Percentiles rank a stretch among this genome's conserved stretches.
phyloP scores from a whole-genome alignment of 192 early-diverging fungal species.

The Mortierella alpina region DNA sequence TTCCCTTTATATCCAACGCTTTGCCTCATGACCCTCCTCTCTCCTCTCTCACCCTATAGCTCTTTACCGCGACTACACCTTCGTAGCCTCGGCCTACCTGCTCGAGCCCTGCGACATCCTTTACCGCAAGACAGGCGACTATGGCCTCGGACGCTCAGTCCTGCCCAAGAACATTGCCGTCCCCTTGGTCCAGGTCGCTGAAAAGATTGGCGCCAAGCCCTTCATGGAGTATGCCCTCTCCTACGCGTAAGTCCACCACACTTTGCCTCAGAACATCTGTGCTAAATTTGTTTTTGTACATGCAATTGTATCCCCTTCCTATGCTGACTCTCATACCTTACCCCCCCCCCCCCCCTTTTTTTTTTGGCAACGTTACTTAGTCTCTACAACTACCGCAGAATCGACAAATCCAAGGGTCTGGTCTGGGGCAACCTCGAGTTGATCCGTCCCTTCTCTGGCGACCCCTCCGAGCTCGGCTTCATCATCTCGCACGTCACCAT shows the following conservation, averaged over 20 bases:
- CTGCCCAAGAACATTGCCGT: conserved; percentile 84
- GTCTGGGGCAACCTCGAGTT: conserved; percentile 80
- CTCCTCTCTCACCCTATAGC: conserved; percentile 46
- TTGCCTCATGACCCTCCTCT: conserved; percentile 18
- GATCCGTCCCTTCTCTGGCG: conserved; percentile 82
- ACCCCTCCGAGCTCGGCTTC: conserved; percentile 82
- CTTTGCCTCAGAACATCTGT: neutral
- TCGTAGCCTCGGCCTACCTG: conserved; percentile 87
- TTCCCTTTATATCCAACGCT: neutral
- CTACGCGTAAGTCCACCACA: conserved; percentile 59
- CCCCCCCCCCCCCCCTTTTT: neutral
- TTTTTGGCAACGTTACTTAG: conserved; percentile 33
- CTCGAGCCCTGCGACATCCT: conserved; percentile 90
- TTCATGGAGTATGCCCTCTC: conserved; percentile 82
- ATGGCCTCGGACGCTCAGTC: conserved; percentile 82
- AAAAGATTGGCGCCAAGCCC: conserved; percentile 78
- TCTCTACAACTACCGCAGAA: conserved; percentile 88
- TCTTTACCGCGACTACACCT: conserved; percentile 89
- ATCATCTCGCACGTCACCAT: conserved; percentile 92
- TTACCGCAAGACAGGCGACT: conserved; percentile 74
- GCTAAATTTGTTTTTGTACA: neutral
- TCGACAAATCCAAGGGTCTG: conserved; percentile 65
- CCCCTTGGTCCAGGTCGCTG: conserved; percentile 76
- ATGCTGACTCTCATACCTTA: neutral
- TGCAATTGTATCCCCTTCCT: neutral